Evolutionary conservation across 192 early-diverging fungal genomes (phyloP), one percentile per base, ranked within the genome.

Genomic region (Spizellomyces sp.): DNA sequence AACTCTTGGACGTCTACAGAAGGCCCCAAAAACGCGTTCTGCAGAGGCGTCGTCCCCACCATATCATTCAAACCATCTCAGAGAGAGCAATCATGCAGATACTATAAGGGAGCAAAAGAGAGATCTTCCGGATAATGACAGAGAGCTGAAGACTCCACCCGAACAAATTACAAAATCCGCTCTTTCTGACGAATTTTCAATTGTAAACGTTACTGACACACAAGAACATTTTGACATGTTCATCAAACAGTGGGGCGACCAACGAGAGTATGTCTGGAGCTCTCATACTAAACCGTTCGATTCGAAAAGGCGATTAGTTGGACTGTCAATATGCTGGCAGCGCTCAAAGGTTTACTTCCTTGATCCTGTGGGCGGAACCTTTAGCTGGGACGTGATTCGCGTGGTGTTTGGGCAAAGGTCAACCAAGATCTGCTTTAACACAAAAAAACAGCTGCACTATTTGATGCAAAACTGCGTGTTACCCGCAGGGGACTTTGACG

Each of bases 271-370:
- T 7, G 54, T 22, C 5, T 56, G 54, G 54, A n/a, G 7, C n/a
- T 36, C 27, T 2, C 3, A 36, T 36, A 36, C 27, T 36, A 36
- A 3, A 36, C 27, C 27, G 27, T 36, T 36, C 3, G 27, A 36
- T 36, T 41, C 59, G 41, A 61, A 41, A 4, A 61, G 15, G 22
- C 0, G 22, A 36, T 36, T 36, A 36, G 27, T 3, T 36, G 17
- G 44, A n/a, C 42, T 67, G 19, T 52, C 66, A 14, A n/a, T 67
- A 19, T 67, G 50, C 19, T 67, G 66, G 66, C 43, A 67, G 14
- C 54, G 17, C 42, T 48, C 52, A 10, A 56, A 22, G 22, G 66
- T 57, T 22, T 58, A 56, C n/a, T 27, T 47, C 41, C 14, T 67
- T 9, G 66, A 67, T 54, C 4, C 15, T 36, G n/a, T 12, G 6